Conservation (phyloP, 139 green algal species). For the Micromonas pusilla region DNA sequence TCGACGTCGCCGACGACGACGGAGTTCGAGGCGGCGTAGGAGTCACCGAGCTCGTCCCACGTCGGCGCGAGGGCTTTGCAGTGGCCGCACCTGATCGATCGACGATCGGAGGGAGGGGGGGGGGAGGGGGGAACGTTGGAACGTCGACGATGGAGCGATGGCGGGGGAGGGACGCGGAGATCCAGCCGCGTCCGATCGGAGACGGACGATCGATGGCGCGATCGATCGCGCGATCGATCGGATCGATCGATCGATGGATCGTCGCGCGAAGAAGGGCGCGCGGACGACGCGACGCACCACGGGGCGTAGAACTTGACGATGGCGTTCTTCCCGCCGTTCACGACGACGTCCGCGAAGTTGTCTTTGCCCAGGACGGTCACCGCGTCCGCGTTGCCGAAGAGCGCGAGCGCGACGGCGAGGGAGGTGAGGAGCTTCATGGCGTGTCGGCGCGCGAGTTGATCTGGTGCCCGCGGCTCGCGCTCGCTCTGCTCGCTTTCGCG, state of each 20-base stretch:
- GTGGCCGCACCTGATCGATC: constrained; percentile 28
- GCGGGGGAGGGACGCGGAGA: not conserved
- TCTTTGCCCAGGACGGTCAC: not conserved
- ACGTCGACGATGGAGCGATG: not conserved
- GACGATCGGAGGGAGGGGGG: not conserved
- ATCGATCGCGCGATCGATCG: not conserved
- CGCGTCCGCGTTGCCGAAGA: constrained; percentile 4
- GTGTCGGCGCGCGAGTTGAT: not conserved
- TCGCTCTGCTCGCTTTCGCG: too few relatives aligned
- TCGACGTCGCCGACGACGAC: constrained; percentile 35
- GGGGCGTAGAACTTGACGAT: constrained; percentile 32
- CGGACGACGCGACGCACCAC: not conserved
- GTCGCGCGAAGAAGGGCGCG: not conserved
- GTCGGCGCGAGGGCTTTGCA: constrained; percentile 30
- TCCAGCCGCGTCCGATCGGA: not conserved
- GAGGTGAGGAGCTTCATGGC: not conserved
- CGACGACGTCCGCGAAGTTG: constrained; percentile 17
- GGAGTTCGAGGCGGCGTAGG: not conserved
- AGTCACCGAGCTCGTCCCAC: constrained; percentile 31
- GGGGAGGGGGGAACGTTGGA: not conserved
- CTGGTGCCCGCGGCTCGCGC: too few relatives aligned
- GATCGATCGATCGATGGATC: not conserved
- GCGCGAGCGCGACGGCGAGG: constrained; percentile 2
- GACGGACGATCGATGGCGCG: not conserved
- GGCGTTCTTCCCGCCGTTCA: constrained; percentile 10